Base-by-base conservation (phyloP, 495 filamentous ascomycete genomes). In the Cercophora samala region DNA sequence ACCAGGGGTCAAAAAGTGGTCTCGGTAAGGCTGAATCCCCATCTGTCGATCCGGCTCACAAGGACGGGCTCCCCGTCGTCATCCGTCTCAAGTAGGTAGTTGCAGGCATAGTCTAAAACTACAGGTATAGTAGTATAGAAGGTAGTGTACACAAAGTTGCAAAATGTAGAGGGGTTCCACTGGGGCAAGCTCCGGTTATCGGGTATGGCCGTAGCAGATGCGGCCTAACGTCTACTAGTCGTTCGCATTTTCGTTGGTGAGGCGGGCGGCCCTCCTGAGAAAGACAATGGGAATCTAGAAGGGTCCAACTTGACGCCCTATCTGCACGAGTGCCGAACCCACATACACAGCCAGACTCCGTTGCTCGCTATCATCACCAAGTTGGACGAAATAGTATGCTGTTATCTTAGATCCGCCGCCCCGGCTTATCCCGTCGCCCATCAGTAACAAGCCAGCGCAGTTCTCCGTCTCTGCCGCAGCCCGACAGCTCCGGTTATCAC, bases 1-100 rank as follows among this genome's bases (percentile, higher is more conserved):
- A 46, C 37, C 37, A 46, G 37, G 37, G 37, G 54, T 21, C 22
- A 21, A 19, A 56, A 56, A n/a, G 23, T 24, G 23, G 24, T 60
- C 19, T 25, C 23, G 23, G 58, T 60, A 60, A 60, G 58, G 58
- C 58, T 60, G 58, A 60, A 29, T 26, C 6, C 37, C 37, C 13
- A 46, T 13, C 37, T 46, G 37, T 46, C 37, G 37, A 46, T 46
- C 37, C 37, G 37, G 37, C 37, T 46, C 37, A 46, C 37, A 9
- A 46, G 37, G 37, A 46, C 37, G 37, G 37, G 37, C 37, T 11
- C 13, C 37, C 37, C 37, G 37, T 46, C 11, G 37, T 46, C 37
- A 46, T 13, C 37, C 3, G 11, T 13, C 37, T 46, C 37, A 46
- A 9, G 8, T 29, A 29, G 26, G 26, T 29, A 29, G 26, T 29